Base-by-base conservation (phyloP, 2,329 filamentous ascomycete genomes). In the Sporothrix dimorphospora region DNA sequence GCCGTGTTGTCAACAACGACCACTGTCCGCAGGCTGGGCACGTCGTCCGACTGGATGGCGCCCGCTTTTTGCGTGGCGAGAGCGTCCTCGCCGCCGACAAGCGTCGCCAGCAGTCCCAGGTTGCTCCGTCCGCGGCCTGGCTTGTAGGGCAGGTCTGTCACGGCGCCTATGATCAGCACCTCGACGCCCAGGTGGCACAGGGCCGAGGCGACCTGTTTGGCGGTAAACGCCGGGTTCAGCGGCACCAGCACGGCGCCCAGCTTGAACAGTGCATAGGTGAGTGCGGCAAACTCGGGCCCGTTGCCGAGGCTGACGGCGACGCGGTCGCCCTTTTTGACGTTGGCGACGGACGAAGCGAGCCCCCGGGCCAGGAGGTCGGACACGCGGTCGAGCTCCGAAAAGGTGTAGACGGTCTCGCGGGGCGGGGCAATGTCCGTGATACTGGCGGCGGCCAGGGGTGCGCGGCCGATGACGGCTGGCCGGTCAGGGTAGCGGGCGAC, bases 191-290 rank as follows among this genome's bases (percentile, higher is more conserved):
- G 87, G 77, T 97, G 94, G 9, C 86, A 86, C 38, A 98, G 84
- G 0, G 94, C 95, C 2, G 93, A 88, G 5, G 89, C 85, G 9
- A 98, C 89, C 83, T 98, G 96, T 5, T 84, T 81, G 3, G 89
- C 85, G 76, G 94, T 97, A 84, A 98, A 98, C 1, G 89, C 91
- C 24, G 94, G 95, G 80, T 99, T 98, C 30, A 98, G 83, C 0
- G 95, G 96, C n/a, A 97, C 94, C 74, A 98, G 84, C 68, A 98
- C 89, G 30, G 93, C 95, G n/a, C 96, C 96, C 11, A 98, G 87
- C 81, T 98, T 98, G 84, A 95, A 97, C 71, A 96, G 81, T 0
- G 94, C 94, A 81, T 98, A 98, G 6, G 92, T 95, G 24, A 96
- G 86, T 67, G 91, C 90, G 3, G 93, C 93, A 79, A 93, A 95